Evolutionary conservation across 108 stramenopile species (phyloP).

Genomic region (Nannochloropsis gaditana): DNA sequence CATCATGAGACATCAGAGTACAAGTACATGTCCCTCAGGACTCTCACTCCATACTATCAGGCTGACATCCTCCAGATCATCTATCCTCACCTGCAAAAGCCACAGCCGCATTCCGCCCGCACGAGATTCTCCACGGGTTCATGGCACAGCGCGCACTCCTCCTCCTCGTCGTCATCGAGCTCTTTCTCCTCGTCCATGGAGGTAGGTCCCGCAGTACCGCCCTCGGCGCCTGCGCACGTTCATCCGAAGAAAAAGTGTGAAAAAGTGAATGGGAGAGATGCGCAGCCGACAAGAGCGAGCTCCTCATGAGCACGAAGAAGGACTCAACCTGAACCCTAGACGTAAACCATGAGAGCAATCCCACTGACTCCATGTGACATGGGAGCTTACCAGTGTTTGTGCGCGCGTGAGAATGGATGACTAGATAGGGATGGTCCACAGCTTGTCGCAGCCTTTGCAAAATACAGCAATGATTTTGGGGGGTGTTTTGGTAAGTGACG

Average conservation of each 20-base stretch:
- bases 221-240: background rate
- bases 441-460: constrained; percentile 72
- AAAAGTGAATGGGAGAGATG: background rate
- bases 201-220: background rate
- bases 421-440: constrained; percentile 95
- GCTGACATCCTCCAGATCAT: no score
- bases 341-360: no score
- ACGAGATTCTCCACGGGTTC: constrained; percentile 46
- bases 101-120: constrained; percentile 40
- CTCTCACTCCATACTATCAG: no score
- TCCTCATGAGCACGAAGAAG: no score
- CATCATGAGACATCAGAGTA: no score
- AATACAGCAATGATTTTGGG: no score
- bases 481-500: no score
- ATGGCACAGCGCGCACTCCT: constrained; percentile 41
- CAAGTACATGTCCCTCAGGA: no score
- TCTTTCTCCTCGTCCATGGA: background rate
- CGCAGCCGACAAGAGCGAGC: no score
- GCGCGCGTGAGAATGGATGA: constrained; percentile 54
- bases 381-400: background rate
- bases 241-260: background rate
- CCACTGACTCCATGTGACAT: no score
- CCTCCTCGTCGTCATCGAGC: constrained; percentile 26
- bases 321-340: no score
- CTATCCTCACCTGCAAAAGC: constrained; percentile 38